These are phyloP conservation scores for Gaertneriomyces sp. DNA, from an alignment of 192 early-diverging fungal species.

Conservation along the genomic window DNA sequence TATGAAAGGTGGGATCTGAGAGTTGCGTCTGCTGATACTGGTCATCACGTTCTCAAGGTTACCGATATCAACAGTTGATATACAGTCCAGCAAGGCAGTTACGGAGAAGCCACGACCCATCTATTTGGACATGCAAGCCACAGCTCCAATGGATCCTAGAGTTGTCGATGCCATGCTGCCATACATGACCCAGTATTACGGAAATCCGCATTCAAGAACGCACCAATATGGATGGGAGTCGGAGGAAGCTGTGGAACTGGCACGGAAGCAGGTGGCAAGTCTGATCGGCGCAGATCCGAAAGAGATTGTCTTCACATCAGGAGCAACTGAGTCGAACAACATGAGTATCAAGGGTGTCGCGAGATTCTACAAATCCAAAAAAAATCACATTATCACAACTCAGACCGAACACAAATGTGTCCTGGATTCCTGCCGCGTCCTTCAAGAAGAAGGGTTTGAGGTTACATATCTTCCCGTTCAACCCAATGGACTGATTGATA, in stretches of 20 bases:
- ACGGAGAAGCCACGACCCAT: slow-evolving; percentile 58
- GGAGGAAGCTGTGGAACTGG: slow-evolving; percentile 82
- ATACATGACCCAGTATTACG: slow-evolving; percentile 84
- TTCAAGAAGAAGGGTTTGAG: slow-evolving; percentile 93
- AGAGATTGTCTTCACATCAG: slow-evolving; percentile 94
- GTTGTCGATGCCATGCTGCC: slow-evolving; percentile 94
- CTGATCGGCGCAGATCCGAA: slow-evolving; percentile 92
- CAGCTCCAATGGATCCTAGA: slow-evolving; percentile 87
- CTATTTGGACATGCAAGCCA: slow-evolving; percentile 89
- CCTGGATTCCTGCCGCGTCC: slow-evolving; percentile 90
- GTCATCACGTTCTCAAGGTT: no score
- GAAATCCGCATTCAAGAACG: slow-evolving; percentile 96
- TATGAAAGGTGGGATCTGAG: no score
- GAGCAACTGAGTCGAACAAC: slow-evolving; percentile 97
- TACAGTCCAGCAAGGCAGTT: background rate
- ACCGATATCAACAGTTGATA: no score
- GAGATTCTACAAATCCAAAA: slow-evolving; percentile 87
- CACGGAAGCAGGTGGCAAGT: slow-evolving; percentile 80
- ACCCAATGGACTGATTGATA: slow-evolving; percentile 76
- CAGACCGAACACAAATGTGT: slow-evolving; percentile 99
- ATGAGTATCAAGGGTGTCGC: slow-evolving; percentile 91
- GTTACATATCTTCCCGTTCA: slow-evolving; percentile 91
- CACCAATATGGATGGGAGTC: slow-evolving; percentile 97
- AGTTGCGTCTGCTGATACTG: no score
- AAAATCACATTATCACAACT: slow-evolving; percentile 94